These are phyloP conservation scores for Didymella segeticola DNA, from an alignment of 2,329 filamentous ascomycete genomes.

Conservation along the genomic window DNA sequence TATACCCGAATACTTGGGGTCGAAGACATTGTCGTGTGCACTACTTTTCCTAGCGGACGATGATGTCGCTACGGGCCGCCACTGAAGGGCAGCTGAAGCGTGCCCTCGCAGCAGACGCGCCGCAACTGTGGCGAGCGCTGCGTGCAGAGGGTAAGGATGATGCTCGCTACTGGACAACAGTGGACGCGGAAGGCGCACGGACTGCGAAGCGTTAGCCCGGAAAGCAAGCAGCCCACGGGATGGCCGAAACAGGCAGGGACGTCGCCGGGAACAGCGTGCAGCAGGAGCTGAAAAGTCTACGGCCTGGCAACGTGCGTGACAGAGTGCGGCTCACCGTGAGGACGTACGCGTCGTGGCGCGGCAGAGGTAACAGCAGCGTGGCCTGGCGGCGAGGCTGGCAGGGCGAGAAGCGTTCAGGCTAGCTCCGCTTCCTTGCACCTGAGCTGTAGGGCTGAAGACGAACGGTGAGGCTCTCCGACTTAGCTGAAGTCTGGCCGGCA, in stretches of 20 bases:
- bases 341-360: conserved; percentile 15
- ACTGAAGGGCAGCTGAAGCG: conserved; percentile 46
- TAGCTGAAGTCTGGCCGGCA: conserved; percentile 28
- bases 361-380: conserved; percentile 3
- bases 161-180: conserved; percentile 28
- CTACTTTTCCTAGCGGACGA: conserved; percentile 13
- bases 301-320: conserved; percentile 9
- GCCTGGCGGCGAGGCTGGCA: conserved; percentile 27
- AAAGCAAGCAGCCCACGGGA: conserved; percentile 19
- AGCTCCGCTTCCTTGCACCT: conserved; percentile 16
- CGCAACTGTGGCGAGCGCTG: conserved; percentile 39
- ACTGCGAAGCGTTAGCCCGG: conserved; percentile 22
- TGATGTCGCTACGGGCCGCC: conserved; percentile 37
- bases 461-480: conserved; percentile 21
- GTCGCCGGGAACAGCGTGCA: conserved; percentile 8
- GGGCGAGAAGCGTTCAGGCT: conserved; percentile 18
- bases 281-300: conserved; percentile 11
- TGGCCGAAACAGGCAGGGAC: conserved; percentile 36
- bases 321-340: conserved; percentile 20
- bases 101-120: conserved; percentile 30
- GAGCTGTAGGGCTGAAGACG: conserved; percentile 18
- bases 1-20: conserved; percentile 52
- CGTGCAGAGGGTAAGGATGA: conserved; percentile 19
- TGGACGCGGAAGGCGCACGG: conserved; percentile 25
- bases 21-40: conserved; percentile 43